These are phyloP conservation scores for Suhomyces vadensis DNA, from an alignment of 805 yeast species.

Conservation along the genomic window DNA sequence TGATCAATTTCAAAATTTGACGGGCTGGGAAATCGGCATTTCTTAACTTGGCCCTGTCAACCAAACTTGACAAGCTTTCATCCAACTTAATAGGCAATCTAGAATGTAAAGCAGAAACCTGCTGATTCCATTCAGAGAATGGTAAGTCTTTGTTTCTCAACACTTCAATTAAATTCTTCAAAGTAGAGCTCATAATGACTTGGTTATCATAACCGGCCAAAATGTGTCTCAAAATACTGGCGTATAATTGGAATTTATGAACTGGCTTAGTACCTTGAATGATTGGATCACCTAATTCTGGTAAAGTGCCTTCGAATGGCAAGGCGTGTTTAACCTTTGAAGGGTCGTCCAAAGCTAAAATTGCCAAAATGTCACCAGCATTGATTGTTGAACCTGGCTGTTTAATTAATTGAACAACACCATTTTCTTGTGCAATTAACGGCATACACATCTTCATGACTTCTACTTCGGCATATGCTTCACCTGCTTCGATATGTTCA, in stretches of 20 bases:
- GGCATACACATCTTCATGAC: slow-evolving; percentile 99
- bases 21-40: slow-evolving; percentile 91
- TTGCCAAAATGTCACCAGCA: slow-evolving; percentile 97
- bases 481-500: slow-evolving; percentile 88
- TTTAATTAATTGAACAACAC: slow-evolving; percentile 86
- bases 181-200: slow-evolving; percentile 84
- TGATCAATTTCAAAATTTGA: slow-evolving; percentile 71
- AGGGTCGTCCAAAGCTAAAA: slow-evolving; percentile 92
- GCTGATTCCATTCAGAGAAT: slow-evolving; percentile 85
- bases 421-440: slow-evolving; percentile 87
- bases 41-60: slow-evolving; percentile 66
- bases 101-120: slow-evolving; percentile 87
- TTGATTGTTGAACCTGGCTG: slow-evolving; percentile 97
- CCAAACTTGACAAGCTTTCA: slow-evolving; percentile 57
- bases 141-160: slow-evolving; percentile 83
- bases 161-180: slow-evolving; percentile 68
- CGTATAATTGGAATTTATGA: slow-evolving; percentile 63
- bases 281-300: slow-evolving; percentile 81
- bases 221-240: slow-evolving; percentile 70
- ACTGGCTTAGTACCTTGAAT: slow-evolving; percentile 82
- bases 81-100: slow-evolving; percentile 83
- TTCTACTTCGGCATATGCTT: slow-evolving; percentile 97
- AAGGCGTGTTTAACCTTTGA: slow-evolving; percentile 95
- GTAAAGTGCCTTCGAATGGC: slow-evolving; percentile 92
- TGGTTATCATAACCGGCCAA: slow-evolving; percentile 93